phyloP scores from a whole-genome alignment of 164 flowering plant genomes.

The Dillenia turbinata region DNA sequence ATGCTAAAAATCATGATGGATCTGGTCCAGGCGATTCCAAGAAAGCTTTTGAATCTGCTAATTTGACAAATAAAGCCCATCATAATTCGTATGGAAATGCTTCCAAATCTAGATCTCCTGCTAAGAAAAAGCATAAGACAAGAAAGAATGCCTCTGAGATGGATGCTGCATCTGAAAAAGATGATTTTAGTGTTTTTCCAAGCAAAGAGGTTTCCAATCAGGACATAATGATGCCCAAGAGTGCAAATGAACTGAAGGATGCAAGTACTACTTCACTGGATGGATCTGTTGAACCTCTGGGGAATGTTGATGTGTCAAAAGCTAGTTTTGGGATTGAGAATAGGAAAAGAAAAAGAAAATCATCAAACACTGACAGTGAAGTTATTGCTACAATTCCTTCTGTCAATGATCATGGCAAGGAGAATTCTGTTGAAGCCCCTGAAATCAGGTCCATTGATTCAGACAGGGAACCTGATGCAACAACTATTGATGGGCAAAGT shows the following conservation, averaged over 20 bases:
- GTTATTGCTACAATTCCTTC: constrained; percentile 11
- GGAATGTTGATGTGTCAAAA: constrained; percentile 7
- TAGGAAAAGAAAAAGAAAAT: constrained; percentile 20
- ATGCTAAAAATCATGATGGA: constrained; percentile 1
- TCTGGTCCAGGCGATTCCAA: constrained; percentile 7
- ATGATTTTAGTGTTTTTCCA: constrained; percentile 5
- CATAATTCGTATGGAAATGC: constrained; percentile 12
- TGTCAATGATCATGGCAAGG: constrained; percentile 6
- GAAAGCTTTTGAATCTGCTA: constrained; percentile 8
- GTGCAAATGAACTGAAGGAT: constrained; percentile 6
- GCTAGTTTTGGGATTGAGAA: constrained; percentile 7
- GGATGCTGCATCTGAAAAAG: constrained; percentile 10
- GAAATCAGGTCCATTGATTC: constrained; percentile 6
- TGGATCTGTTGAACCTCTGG: constrained; percentile 9
- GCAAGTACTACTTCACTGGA: constrained; percentile 5
- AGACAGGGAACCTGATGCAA: neutral
- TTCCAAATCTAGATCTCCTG: constrained; percentile 5
- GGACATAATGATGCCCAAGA: constrained; percentile 1
- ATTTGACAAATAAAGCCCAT: constrained; percentile 5
- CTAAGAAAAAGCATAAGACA: constrained; percentile 29
- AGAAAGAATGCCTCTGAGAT: constrained; percentile 12
- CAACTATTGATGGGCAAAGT: too few relatives aligned
- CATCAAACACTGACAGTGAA: constrained; percentile 5
- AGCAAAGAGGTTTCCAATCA: constrained; percentile 7
- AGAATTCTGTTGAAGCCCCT: neutral